These are phyloP conservation scores for Sporothrix globosa DNA, from an alignment of 2,329 filamentous ascomycete species.

Conservation along the genomic window DNA sequence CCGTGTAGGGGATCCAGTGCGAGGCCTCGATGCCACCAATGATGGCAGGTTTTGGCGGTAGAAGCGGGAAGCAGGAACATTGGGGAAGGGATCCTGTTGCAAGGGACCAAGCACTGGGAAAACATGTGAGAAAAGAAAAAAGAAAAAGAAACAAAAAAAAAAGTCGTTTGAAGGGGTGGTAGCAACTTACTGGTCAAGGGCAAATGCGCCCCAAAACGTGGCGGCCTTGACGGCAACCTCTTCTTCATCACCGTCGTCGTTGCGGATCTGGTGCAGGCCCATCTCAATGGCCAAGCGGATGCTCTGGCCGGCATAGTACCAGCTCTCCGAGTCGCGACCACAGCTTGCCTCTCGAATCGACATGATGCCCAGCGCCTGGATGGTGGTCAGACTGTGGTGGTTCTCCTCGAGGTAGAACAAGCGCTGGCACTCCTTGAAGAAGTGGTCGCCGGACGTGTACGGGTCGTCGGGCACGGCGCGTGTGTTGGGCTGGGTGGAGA, in stretches of 20 bases:
- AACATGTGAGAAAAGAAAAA: no score
- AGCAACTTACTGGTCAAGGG: slow-evolving; percentile 62
- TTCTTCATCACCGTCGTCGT: slow-evolving; percentile 54
- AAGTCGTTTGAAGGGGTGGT: neutral
- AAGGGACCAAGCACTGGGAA: slow-evolving; percentile 64
- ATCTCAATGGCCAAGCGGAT: slow-evolving; percentile 73
- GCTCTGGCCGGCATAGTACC: slow-evolving; percentile 72
- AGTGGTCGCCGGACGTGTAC: slow-evolving; percentile 70
- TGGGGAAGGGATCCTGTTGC: slow-evolving; percentile 65
- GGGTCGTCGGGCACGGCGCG: slow-evolving; percentile 65
- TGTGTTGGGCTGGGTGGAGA: slow-evolving; percentile 66
- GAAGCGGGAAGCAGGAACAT: slow-evolving; percentile 59
- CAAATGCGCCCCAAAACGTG: slow-evolving; percentile 66
- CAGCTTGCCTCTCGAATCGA: slow-evolving; percentile 73
- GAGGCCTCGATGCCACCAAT: slow-evolving; percentile 64
- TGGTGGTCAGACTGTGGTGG: slow-evolving; percentile 67
- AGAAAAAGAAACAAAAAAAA: neutral
- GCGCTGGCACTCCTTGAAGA: slow-evolving; percentile 69
- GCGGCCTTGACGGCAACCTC: slow-evolving; percentile 62
- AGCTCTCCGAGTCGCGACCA: slow-evolving; percentile 72
- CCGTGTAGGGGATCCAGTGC: slow-evolving; percentile 62
- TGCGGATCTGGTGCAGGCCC: slow-evolving; percentile 62
- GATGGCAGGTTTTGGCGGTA: slow-evolving; percentile 63
- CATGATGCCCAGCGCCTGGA: slow-evolving; percentile 77
- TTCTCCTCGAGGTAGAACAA: slow-evolving; percentile 62